phyloP scores from a whole-genome alignment of 495 filamentous ascomycete genomes.

The Podospora didyma region DNA sequence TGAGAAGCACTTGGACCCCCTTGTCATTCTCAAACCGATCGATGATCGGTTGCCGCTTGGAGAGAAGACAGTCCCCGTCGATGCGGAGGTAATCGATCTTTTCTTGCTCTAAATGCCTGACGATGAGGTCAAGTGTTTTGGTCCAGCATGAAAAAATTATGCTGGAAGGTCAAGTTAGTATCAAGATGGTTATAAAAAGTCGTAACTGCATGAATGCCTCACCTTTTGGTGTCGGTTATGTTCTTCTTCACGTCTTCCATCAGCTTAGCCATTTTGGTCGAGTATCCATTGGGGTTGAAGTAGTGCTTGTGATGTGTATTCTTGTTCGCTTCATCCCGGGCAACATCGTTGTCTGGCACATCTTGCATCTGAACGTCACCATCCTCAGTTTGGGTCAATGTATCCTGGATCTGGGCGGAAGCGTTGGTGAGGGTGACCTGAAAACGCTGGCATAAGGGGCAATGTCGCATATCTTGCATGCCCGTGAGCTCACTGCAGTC shows the following conservation, averaged over 20 bases:
- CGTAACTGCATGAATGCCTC: not conserved
- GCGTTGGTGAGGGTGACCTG: not conserved
- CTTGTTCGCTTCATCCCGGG: not conserved
- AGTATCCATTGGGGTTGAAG: conserved; percentile 9
- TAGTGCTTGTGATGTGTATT: conserved; percentile 7
- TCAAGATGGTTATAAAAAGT: not conserved
- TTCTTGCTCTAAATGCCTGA: conserved; percentile 8
- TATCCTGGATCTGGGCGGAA: too few relatives aligned
- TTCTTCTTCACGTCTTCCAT: conserved; percentile 9
- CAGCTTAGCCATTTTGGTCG: conserved; percentile 11
- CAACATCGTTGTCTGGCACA: not conserved
- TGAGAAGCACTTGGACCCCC: conserved; percentile 37
- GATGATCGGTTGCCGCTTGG: conserved; percentile 27
- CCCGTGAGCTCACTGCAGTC: not conserved
- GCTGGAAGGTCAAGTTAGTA: conserved; percentile 18
- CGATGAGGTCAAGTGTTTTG: conserved; percentile 38
- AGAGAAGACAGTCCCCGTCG: conserved; percentile 28
- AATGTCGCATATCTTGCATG: conserved; percentile 4
- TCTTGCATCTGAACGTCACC: not conserved
- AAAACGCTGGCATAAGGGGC: conserved; percentile 15
- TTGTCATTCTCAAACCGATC: conserved; percentile 6
- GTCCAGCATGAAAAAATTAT: conserved; percentile 55
- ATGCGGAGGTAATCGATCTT: conserved; percentile 25
- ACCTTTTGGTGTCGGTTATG: conserved; percentile 6
- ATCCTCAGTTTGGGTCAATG: too few relatives aligned